Base-by-base conservation (phyloP, 768 basidiomycete species). In the Kwoniella sp. region DNA sequence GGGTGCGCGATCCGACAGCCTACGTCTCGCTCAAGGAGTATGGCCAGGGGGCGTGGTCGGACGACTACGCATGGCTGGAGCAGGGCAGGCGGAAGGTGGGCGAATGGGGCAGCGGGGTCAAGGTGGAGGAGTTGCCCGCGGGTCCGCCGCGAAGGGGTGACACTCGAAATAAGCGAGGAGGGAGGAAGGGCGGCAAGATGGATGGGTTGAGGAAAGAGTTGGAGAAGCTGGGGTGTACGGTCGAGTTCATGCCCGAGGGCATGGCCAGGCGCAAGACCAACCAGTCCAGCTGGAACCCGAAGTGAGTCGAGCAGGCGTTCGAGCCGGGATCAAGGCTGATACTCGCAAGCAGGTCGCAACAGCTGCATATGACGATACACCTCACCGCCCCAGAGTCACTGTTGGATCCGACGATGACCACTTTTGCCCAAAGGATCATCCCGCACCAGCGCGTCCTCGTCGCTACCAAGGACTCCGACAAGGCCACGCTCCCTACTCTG, bases 61-160 rank as follows among this genome's bases (percentile, higher is more conserved):
- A 84, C 62, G 91, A 95, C 75, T 95, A 90, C 71, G 78, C 79
- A 34, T 91, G 84, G 69, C 77, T 95, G 59, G 91, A 95, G 75
- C 87, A 89, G 15, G 73, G 89, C 26, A 83, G 86, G 19, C 76
- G 90, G 59, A 83, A 80, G 60, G 83, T 86, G n/a, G 77, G 79
- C 19, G 82, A 81, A 11, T 87, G 85, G 84, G 88, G 57, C 26
- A 60, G 64, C 55, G 65, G 42, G 65, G 54, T 65, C n/a, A 58
- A 46, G 44, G 42, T 53, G 45, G 43, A 59, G 56, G 71, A 71
- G 53, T 61, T 55, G 63, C 56, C 64, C 48, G 20, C 49, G 52
- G 52, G 17, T 9, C 19, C 50, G 54, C 52, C 53, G 50, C 25
- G 62, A 31, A 51, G 29, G 57, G 40, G 47, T 38, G 50, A 40